Base-by-base conservation (phyloP, 148 eudicot species). In the Rhododendron henanense region DNA sequence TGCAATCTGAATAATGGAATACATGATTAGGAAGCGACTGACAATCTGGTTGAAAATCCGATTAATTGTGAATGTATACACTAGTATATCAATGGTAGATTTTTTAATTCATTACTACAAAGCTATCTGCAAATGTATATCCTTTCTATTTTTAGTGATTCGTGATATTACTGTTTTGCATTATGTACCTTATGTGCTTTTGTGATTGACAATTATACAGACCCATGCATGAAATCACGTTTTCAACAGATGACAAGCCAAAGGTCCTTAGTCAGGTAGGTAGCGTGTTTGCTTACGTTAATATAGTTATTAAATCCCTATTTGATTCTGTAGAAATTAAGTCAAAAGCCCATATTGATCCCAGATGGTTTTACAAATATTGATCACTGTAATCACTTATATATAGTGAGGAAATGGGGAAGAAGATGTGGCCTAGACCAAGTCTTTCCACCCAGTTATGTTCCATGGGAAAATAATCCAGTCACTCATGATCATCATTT, bases 191-290 rank as follows among this genome's bases (percentile, higher is more conserved):
- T 88, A 86, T 51, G 7, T 63, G 69, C 82, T 77, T 61, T 35
- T 65, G 19, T 82, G 33, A 33, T 77, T 81, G 53, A 41, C 84
- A 75, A 55, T 88, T 83, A 45, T 92, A 90, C 91, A 94, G 98
- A 91, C 94, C 94, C 87, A 91, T 94, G 96, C 96, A 94, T 73
- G 98, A 94, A 89, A 92, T 94, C 59, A 94, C 98, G 83, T 94
- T 94, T 87, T 93, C 98, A 86, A 90, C 98, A 37, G 92, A 93
- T 81, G 98, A 94, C 92, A 94, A 93, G 86, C 98, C 98, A 90
- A 94, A 94, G 90, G 90, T 94, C 77, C 92, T 94, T 94, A 94
- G 98, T 87, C 98, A 94, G 94, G 98, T 94, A 86, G 74, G 87
- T 90, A 74, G 16, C n/a, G 41, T 84, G 84, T 71, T 87, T 79